Conservation (phyloP, 345 rosid species). For the Euphorbia tirucalli region DNA sequence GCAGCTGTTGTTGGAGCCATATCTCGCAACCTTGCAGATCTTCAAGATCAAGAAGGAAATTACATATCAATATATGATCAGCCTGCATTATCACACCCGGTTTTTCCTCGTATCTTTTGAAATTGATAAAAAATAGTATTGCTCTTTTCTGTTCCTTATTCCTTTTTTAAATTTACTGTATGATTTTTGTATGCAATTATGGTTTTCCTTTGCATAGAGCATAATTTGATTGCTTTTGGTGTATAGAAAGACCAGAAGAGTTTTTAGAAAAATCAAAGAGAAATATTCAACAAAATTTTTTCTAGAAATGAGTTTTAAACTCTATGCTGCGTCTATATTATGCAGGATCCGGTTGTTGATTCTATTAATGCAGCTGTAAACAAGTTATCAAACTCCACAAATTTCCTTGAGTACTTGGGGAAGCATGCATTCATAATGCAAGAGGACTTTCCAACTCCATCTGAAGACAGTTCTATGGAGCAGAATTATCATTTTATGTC, state of each 20-base stretch:
- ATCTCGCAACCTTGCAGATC: conserved; percentile 93
- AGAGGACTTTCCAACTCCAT: conserved; percentile 75
- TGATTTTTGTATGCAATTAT: too few relatives aligned
- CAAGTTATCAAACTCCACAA: conserved; percentile 73
- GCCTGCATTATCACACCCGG: conserved; percentile 76
- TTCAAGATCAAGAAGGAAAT: conserved; percentile 83
- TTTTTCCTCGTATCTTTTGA: conserved; percentile 29
- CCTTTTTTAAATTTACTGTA: not conserved
- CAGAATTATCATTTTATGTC: conserved; percentile 82
- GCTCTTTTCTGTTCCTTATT: conserved; percentile 10
- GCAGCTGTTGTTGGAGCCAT: conserved; percentile 98
- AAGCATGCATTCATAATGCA: conserved; percentile 92
- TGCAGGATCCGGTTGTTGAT: conserved; percentile 84
- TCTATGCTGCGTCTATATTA: not conserved
- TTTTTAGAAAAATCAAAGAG: too few relatives aligned
- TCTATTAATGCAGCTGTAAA: conserved; percentile 74
- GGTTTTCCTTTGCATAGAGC: too few relatives aligned
- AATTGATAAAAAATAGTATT: conserved; percentile 15
- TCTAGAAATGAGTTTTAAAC: too few relatives aligned
- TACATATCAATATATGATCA: conserved; percentile 88
- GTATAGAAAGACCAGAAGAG: not conserved
- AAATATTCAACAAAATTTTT: too few relatives aligned
- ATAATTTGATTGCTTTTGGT: not conserved
- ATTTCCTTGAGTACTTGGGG: conserved; percentile 75
- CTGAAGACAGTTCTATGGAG: conserved; percentile 62